These are phyloP conservation scores for Pleurotus pulmonarius DNA, from an alignment of 768 basidiomycete species.

Conservation along the genomic window DNA sequence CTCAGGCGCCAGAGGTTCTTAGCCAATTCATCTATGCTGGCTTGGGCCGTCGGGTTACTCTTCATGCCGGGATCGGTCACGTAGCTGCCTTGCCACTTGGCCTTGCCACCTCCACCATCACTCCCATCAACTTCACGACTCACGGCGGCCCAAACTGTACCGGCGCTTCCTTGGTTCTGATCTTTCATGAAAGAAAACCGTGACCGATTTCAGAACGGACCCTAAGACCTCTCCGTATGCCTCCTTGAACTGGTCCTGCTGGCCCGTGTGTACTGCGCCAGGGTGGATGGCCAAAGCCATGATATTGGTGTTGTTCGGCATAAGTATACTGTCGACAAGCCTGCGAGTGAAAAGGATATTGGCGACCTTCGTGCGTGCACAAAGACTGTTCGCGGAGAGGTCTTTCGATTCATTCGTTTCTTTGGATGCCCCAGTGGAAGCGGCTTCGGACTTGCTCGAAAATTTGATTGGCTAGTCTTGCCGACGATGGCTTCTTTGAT, in stretches of 20 bases:
- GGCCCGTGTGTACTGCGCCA: conserved; percentile 4
- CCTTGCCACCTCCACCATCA: background rate
- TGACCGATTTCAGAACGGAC: background rate
- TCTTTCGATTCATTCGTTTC: conserved; percentile 3
- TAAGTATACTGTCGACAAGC: background rate
- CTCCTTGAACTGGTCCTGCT: conserved; percentile 4
- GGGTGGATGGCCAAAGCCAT: background rate
- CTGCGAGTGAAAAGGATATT: background rate
- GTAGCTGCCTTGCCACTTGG: conserved; percentile 1
- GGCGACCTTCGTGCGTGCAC: background rate
- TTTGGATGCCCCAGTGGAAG: background rate
- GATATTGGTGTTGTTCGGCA: background rate
- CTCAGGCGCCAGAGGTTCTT: background rate
- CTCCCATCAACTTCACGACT: background rate
- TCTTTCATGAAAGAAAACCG: background rate
- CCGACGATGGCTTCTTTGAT: background rate
- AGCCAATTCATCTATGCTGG: background rate
- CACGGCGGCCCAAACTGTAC: conserved; percentile 3
- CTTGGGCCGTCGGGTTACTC: background rate
- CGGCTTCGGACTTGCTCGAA: background rate
- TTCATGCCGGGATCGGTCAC: conserved; percentile 3
- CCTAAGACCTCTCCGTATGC: background rate
- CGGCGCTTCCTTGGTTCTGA: background rate
- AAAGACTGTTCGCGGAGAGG: background rate
- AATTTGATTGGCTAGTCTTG: background rate